Evolutionary conservation across 768 basidiomycete species (phyloP).

Genomic region (Pisolithus marmoratus): DNA sequence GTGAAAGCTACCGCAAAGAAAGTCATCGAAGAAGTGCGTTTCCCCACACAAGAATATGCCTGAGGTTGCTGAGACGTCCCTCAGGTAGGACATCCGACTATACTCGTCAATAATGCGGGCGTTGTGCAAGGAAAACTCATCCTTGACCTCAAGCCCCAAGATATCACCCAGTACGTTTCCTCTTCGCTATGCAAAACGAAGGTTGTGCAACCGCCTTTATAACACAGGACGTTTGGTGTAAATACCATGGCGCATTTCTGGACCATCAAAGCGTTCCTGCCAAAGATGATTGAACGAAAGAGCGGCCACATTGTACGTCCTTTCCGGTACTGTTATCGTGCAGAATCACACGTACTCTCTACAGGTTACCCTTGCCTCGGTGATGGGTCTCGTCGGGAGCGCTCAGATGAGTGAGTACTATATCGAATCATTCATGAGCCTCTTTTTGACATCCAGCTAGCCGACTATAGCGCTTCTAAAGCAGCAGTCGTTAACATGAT

Average conservation of each 20-base stretch:
- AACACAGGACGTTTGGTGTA: constrained; percentile 75
- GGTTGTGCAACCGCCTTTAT: neutral
- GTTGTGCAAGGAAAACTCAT: constrained; percentile 87
- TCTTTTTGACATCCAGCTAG: constrained; percentile 32
- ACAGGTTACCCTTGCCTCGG: constrained; percentile 75
- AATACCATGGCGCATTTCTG: constrained; percentile 90
- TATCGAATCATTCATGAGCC: neutral
- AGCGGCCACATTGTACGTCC: constrained; percentile 76
- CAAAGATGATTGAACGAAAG: constrained; percentile 72
- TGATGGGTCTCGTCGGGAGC: constrained; percentile 63
- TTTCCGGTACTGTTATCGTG: neutral
- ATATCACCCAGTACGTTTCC: constrained; percentile 64
- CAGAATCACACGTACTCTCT: constrained; percentile 10
- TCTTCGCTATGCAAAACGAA: neutral
- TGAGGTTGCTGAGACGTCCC: constrained; percentile 1
- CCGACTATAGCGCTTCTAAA: constrained; percentile 91
- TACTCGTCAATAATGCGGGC: constrained; percentile 93
- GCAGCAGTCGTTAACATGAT: constrained; percentile 79
- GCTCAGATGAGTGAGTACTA: constrained; percentile 66
- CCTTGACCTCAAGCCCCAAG: constrained; percentile 70
- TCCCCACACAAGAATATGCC: neutral
- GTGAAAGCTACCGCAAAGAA: constrained; percentile 70
- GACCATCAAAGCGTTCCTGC: constrained; percentile 90
- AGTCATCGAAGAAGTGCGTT: constrained; percentile 69
- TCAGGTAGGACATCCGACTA: constrained; percentile 82